phyloP scores from a whole-genome alignment of 1,284 basidiomycete genomes.

The Cryptococcus maquisensis region DNA sequence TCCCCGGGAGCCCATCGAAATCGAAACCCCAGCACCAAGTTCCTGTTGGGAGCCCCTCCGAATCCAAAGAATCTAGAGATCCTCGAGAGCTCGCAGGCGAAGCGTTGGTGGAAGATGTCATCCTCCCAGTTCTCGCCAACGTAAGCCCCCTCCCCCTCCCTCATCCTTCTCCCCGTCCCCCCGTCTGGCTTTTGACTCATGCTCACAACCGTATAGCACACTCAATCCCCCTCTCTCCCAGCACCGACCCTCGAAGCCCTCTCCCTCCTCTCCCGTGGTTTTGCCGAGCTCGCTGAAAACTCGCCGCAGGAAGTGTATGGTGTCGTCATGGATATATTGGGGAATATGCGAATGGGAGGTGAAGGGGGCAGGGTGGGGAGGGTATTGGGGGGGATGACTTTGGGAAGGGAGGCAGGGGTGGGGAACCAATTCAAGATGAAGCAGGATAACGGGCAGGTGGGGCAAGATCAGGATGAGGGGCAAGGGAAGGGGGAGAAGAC shows the following conservation, averaged over 20 bases:
- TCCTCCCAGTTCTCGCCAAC: slow-evolving; percentile 68
- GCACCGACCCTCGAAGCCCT: slow-evolving; percentile 82
- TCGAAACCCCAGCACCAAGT: slow-evolving; percentile 16
- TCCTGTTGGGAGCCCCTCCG: not conserved
- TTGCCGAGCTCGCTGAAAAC: slow-evolving; percentile 71
- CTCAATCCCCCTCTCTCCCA: slow-evolving; percentile 68
- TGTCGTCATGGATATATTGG: slow-evolving; percentile 80
- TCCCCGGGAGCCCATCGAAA: slow-evolving; percentile 10
- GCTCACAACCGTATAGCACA: slow-evolving; percentile 1
- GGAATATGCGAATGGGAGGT: slow-evolving; percentile 66
- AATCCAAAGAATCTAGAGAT: not conserved
- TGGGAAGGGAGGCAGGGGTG: not conserved
- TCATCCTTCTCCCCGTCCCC: not conserved
- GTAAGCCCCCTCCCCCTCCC: slow-evolving; percentile 50
- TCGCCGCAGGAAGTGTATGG: slow-evolving; percentile 81
- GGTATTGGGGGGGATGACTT: slow-evolving; percentile 5
- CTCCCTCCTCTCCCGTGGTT: slow-evolving; percentile 83
- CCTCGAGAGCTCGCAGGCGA: slow-evolving; percentile 56
- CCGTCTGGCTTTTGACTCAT: not conserved
- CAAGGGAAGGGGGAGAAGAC: slow-evolving; percentile 2
- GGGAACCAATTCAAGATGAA: not conserved
- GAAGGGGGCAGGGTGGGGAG: slow-evolving; percentile 42
- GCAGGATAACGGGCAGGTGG: not conserved
- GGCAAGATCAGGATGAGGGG: not conserved
- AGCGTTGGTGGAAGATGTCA: slow-evolving; percentile 70